Percentiles rank a stretch among this genome's conserved stretches.
Conservation (phyloP, 768 basidiomycete species). For the Amanita muscaria region DNA sequence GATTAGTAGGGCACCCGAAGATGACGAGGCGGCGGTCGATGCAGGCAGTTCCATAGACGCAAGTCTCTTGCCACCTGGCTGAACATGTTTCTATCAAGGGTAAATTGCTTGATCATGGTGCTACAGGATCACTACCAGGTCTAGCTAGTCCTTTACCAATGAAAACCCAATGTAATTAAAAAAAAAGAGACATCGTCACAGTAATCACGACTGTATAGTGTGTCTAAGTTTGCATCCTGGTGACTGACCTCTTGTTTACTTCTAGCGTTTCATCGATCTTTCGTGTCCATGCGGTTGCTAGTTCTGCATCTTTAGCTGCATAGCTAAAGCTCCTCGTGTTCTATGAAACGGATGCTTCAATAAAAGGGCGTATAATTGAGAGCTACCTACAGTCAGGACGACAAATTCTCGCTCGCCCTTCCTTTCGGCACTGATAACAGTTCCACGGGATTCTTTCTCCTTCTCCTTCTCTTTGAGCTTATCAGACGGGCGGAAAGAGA, state of each 20-base stretch:
- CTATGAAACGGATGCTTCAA: constrained; percentile 19
- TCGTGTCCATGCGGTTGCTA: constrained; percentile 29
- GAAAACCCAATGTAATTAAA: not conserved
- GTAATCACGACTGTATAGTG: constrained; percentile 2
- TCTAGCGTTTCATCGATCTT: constrained; percentile 29
- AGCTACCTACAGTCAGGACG: constrained; percentile 44
- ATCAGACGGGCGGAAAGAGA: constrained; percentile 29
- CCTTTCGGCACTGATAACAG: constrained; percentile 38
- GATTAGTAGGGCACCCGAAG: constrained; percentile 54
- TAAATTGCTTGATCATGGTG: not conserved
- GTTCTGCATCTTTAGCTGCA: constrained; percentile 26
- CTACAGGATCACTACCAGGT: constrained; percentile 1
- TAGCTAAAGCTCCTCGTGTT: constrained; percentile 38
- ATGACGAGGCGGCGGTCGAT: constrained; percentile 35
- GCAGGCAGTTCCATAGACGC: constrained; percentile 73
- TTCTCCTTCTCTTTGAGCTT: constrained; percentile 33
- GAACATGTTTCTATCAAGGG: constrained; percentile 19
- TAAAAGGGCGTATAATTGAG: not conserved
- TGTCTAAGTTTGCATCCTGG: constrained; percentile 16
- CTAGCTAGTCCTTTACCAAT: not conserved
- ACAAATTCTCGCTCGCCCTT: constrained; percentile 54
- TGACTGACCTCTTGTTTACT: constrained; percentile 10
- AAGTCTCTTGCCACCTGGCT: constrained; percentile 91
- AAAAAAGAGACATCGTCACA: not conserved
- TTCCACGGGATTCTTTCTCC: constrained; percentile 36